Conservation (phyloP, 2,329 filamentous ascomycete species). For the Fusarium beomiforme region DNA sequence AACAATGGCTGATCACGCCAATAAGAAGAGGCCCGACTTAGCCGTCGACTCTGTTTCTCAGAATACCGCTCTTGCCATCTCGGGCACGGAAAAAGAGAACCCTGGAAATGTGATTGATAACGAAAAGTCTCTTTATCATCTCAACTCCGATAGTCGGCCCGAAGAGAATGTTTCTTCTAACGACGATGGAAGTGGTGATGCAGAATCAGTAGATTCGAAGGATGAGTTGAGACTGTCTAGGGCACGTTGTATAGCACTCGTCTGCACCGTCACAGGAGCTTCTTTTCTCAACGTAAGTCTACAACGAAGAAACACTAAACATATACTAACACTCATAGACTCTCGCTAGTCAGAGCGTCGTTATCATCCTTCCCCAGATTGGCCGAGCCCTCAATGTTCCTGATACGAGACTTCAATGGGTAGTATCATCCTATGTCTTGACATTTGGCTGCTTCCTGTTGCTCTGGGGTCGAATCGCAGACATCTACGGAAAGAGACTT, state of each 20-base stretch:
- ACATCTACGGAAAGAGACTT: slow-evolving; percentile 72
- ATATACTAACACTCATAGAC: slow-evolving; percentile 25
- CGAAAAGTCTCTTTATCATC: slow-evolving; percentile 12
- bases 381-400: slow-evolving; percentile 66
- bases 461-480: slow-evolving; percentile 73
- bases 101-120: slow-evolving; percentile 1
- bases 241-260: slow-evolving; percentile 63
- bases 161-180: neutral
- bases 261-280: slow-evolving; percentile 64
- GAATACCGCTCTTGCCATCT: neutral
- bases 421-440: slow-evolving; percentile 72
- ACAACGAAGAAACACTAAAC: neutral
- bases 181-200: slow-evolving; percentile 13
- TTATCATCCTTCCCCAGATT: slow-evolving; percentile 64
- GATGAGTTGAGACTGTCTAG: slow-evolving; percentile 56
- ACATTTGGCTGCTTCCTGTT: slow-evolving; percentile 75
- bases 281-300: slow-evolving; percentile 64
- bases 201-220: slow-evolving; percentile 36
- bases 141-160: neutral
- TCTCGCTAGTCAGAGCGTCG: slow-evolving; percentile 43
- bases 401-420: slow-evolving; percentile 69
- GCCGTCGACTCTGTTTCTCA: slow-evolving; percentile 1
- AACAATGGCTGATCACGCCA: slow-evolving; percentile 15
- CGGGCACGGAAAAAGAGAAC: neutral
- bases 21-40: slow-evolving; percentile 22